Base-by-base conservation (phyloP, 176 grass and related monocot species). In the Typha latifolia region DNA sequence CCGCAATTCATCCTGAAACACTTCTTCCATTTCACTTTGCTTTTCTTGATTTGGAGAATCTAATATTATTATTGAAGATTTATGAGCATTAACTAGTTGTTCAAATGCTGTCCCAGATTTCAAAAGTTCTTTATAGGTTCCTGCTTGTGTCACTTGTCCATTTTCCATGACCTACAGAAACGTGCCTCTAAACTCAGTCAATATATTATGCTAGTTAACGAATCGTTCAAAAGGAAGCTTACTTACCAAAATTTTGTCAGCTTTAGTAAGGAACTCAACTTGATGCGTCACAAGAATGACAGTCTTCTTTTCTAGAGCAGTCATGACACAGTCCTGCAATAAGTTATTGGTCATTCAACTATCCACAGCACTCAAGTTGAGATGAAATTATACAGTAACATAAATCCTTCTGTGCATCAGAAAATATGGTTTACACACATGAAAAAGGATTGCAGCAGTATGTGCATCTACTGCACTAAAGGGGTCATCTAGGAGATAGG, bases 261-360 rank as follows among this genome's bases (percentile, higher is more conserved):
- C 93, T 70, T 88, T 81, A 59, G 83, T 80, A 48, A 92, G 78
- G 71, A 97, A 97, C 21, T 97, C 88, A 12, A 97, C 93, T 71
- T 97, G 93, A 59, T 97, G 93, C 29, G 88, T 92, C 5, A 97
- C 85, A 66, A 92, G 86, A 72, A 97, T 66, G 20, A 92, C 88
- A 2, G 85, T 97, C 75, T 97, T 97, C 29, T 66, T 64, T 61
- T 79, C 21, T n/a, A 92, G 78, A 13, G 73, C 78, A 15, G 51
- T 68, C 80, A 97, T 88, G 59, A 90, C 76, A 68, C 83, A 92
- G 32, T 97, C 88, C 93, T 92, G 47, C 37, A 77, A 66, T 48
- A 14, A 8, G 27, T 59, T 59, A 21, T 16, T 59, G 20, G 4
- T 59, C 53, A 59, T 59, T 59, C 29, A 79, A 0, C 66, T 69